A percentile compares a stretch with the other conserved stretches of the same genome.
Evolutionary conservation across 352 stramenopile species (phyloP).

Genomic region (Phytophthora macrochlamydospora): DNA sequence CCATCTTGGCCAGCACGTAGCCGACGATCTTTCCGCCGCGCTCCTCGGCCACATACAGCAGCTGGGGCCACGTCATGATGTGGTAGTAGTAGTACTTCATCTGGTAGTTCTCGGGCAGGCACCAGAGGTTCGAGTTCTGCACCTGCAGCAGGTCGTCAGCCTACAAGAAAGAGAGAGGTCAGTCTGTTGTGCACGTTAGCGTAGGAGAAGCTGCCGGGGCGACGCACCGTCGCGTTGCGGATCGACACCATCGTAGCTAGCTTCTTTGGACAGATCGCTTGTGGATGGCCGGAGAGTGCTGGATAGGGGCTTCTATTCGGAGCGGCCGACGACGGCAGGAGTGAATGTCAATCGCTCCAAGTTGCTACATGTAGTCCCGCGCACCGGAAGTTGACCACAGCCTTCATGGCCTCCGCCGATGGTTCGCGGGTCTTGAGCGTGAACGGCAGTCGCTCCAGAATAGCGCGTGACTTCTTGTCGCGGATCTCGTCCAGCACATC

Average conservation of each 20-base stretch:
- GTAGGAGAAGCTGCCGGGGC: too few species aligned
- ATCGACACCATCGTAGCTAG: constrained; percentile 91
- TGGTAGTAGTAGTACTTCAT: constrained; percentile 99
- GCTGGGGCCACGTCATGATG: constrained; percentile 98
- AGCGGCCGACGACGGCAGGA: too few species aligned
- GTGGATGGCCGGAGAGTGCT: constrained; percentile 31
- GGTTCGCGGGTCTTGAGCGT: constrained; percentile 80
- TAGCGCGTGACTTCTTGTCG: constrained; percentile 73
- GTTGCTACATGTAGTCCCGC: too few species aligned
- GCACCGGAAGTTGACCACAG: constrained; percentile 68
- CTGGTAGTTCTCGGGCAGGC: constrained; percentile 99
- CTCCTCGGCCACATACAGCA: constrained; percentile 99
- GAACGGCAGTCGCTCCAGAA: constrained; percentile 79
- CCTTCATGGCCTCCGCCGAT: constrained; percentile 77
- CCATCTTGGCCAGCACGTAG: constrained; percentile 99
- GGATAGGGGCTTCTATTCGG: constrained; percentile 4
- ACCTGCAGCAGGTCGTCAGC: constrained; percentile 97
- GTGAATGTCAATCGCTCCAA: too few species aligned
- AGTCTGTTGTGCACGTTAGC: too few species aligned
- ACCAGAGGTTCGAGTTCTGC: constrained; percentile 99
- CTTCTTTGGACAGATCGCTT: constrained; percentile 11
- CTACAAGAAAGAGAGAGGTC: constrained; percentile 27
- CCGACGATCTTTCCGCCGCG: constrained; percentile 98
- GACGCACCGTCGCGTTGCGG: constrained; percentile 90
- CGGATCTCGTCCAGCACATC: constrained; percentile 88